A percentile compares a stretch with the other conserved stretches of the same genome.
phyloP scores from a whole-genome alignment of 768 basidiomycete genomes.

The Nidula microcarpa region DNA sequence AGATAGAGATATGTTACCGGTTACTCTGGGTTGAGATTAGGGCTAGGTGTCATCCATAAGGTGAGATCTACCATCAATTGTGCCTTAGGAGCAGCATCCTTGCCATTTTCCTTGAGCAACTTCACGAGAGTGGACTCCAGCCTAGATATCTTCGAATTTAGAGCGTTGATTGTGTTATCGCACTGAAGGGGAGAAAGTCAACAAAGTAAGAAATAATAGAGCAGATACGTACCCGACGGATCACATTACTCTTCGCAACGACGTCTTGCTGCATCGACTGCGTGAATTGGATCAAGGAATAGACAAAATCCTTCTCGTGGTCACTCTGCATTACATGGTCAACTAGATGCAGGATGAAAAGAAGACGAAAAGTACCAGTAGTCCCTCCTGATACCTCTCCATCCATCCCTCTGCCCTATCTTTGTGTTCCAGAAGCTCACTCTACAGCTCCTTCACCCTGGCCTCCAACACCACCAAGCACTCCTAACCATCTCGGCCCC shows the following conservation, averaged over 20 bases:
- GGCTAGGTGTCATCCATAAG: conserved; percentile 34
- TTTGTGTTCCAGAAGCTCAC: conserved; percentile 4
- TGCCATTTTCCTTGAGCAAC: conserved; percentile 33
- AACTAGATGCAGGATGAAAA: neutral
- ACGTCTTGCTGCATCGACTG: conserved; percentile 46
- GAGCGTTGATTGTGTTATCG: conserved; percentile 39
- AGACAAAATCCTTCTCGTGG: conserved; percentile 46
- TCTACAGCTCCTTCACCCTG: too few species aligned
- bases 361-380: conserved; percentile 33
- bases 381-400: conserved; percentile 39
- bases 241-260: conserved; percentile 52
- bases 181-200: conserved; percentile 28
- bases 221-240: conserved; percentile 39
- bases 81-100: conserved; percentile 14
- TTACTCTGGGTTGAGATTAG: conserved; percentile 3
- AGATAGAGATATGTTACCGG: neutral
- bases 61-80: conserved; percentile 38
- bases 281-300: conserved; percentile 38
- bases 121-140: conserved; percentile 46
- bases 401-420: conserved; percentile 21
- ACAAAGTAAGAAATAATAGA: conserved; percentile 5
- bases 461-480: conserved; percentile 8
- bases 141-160: conserved; percentile 39
- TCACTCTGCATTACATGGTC: conserved; percentile 31
- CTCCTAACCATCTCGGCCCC: conserved; percentile 8